Base-by-base conservation (phyloP, 495 filamentous ascomycete species). In the Endocarpon pusillum region DNA sequence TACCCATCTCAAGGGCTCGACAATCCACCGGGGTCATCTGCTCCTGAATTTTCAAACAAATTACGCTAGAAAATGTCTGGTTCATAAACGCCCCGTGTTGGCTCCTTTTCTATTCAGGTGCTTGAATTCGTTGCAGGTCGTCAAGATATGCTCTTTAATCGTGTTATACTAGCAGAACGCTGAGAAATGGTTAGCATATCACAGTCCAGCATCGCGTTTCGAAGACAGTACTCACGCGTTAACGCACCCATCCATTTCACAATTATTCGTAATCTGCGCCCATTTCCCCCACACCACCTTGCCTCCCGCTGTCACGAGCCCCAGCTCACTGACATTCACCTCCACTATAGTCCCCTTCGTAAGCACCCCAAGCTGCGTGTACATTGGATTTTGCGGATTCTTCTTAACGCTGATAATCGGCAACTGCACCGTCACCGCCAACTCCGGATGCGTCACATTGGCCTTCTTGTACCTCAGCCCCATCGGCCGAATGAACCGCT, bases 391-490 rank as follows among this genome's bases (percentile, higher is more conserved):
- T 60, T 89, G 81, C 8, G 89, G 89, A 61, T 94, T 97, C 76
- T 99, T 96, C 68, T 96, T 96, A 43, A 99, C 89, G 27, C 67
- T 68, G 34, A 97, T 69, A 37, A 97, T 94, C 11, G 87, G 89
- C 14, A 97, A 59, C 45, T 97, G 86, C 6, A 96, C 81, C 2
- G 84, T 93, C 11, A 93, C 84, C 32, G 68, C 75, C 9, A 94
- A 56, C 51, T 89, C 80, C 9, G 81, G 80, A 52, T 67, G 64
- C 19, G 84, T 94, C 25, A 94, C 83, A 50, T 94, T 87, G 40
- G 78, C 81, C 59, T 87, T 89, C 65, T 94, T 94, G 58, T 94
- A 92, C 40, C 86, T 68, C 38, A 86, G 55, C 58, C 75, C 79
- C 79, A 84, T 81, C 19, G 78, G 79, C 17, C 66, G 52, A 32